phyloP scores from a whole-genome alignment of 1,139 yeast genomes.

The Kodamaea anthophila region DNA sequence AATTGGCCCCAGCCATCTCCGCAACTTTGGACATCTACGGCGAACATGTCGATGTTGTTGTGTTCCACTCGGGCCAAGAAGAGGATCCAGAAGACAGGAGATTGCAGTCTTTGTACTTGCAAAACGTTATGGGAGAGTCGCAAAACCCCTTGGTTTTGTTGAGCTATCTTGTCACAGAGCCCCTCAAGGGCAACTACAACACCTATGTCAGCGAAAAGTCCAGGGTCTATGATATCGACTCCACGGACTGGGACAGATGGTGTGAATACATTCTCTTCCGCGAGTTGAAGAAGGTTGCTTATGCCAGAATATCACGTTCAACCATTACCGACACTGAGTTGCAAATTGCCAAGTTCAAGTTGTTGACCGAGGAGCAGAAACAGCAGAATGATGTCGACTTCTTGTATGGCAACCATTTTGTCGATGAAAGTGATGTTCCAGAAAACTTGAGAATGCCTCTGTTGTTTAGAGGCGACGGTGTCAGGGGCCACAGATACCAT shows the following conservation, averaged over 20 bases:
- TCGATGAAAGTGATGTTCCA: constrained; percentile 53
- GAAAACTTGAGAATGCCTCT: constrained; percentile 71
- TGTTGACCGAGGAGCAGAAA: constrained; percentile 41
- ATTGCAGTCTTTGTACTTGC: constrained; percentile 71
- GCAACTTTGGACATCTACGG: constrained; percentile 93
- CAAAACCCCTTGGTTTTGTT: constrained; percentile 73
- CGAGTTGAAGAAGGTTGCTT: constrained; percentile 80
- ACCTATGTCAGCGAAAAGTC: constrained; percentile 80
- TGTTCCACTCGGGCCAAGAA: constrained; percentile 97
- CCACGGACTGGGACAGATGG: constrained; percentile 96
- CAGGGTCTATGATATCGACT: constrained; percentile 90
- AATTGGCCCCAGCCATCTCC: constrained; percentile 95
- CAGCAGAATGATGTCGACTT: constrained; percentile 32
- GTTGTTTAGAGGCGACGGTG: constrained; percentile 87
- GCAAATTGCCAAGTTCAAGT: constrained; percentile 87
- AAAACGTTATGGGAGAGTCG: constrained; percentile 74
- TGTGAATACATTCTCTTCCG: constrained; percentile 92
- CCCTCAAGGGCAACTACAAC: constrained; percentile 83
- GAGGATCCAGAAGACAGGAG: constrained; percentile 94
- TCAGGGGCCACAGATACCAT: constrained; percentile 88
- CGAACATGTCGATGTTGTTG: constrained; percentile 80
- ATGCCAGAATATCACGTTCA: constrained; percentile 89
- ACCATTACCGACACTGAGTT: constrained; percentile 95
- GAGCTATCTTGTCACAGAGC: constrained; percentile 85
- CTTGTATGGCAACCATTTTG: constrained; percentile 49